Evolutionary conservation across 176 grass and related monocot species (phyloP), one percentile per base, ranked within the genome.

Genomic region (Phoenix dactylifera): DNA sequence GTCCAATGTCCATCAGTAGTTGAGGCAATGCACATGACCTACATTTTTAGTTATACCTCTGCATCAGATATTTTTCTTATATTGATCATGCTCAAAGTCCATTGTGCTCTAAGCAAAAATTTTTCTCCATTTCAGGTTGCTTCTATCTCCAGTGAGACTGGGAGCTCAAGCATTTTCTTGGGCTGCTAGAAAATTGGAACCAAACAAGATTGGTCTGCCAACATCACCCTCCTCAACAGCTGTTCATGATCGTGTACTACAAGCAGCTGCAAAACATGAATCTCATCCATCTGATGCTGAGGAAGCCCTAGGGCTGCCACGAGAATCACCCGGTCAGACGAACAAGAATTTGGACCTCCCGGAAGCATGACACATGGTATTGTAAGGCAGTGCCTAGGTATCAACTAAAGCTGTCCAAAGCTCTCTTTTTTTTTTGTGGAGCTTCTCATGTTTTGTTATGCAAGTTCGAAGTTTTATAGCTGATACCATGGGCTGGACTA

Each of bases 171-270:
- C 93, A 12, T 57, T 92, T 25, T 83, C 84, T 2, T 80, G 73
- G 78, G 79, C 74, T 30, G 79, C 76, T 28, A 72, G 75, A 52
- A 98, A 68, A 66, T 59, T 98, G 16, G 87, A 98, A 49, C 87
- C 84, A 0, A 98, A 80, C 78, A 98, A 85, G 56, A 61, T 98
- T 19, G 87, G 93, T 29, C 52, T 98, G 17, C 75, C 87, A 3
- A 91, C 81, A 7, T 98, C 87, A 22, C 93, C 93, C 14, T 98
- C 93, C 4, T 92, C 93, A 15, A 88, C 87, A 26, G 87, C 93
- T 1, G 93, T 98, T 50, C 85, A 79, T 6, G 93, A 98, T 73
- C 81, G 93, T 22, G 93, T 92, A 5, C 70, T 98, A 22, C 84
- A 92, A 57, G 93, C 87, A 2, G 93, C 93, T 0, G 93, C 93